phyloP scores from a whole-genome alignment of 306 rosid species.

The Fragaria iinumae region DNA sequence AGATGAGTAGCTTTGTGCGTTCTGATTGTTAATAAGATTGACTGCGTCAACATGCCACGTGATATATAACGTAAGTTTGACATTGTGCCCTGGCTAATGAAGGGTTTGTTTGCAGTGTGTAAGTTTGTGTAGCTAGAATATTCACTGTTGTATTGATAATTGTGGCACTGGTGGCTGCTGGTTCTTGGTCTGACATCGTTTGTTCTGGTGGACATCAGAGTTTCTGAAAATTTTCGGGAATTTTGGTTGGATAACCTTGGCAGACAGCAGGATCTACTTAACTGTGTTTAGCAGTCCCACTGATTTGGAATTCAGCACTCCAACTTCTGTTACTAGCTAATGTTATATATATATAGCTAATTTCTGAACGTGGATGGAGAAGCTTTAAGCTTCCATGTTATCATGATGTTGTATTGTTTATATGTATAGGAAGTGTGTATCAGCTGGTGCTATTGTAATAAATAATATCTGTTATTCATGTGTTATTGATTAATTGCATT shows the following conservation, averaged over 20 bases:
- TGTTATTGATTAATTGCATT: constrained; percentile 27
- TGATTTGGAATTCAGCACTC: constrained; percentile 34
- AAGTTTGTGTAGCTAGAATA: constrained; percentile 64
- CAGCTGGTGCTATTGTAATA: constrained; percentile 31
- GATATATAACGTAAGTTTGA: constrained; percentile 43
- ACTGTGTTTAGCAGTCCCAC: constrained; percentile 47
- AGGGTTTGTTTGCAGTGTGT: constrained; percentile 44
- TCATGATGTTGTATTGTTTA: constrained; percentile 56
- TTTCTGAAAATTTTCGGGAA: constrained; percentile 27
- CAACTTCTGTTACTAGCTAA: constrained; percentile 49
- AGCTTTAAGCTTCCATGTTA: constrained; percentile 44
- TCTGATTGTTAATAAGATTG: constrained; percentile 62
- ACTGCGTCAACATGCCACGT: constrained; percentile 42
- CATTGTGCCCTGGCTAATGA: constrained; percentile 23
- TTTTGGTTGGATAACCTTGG: constrained; percentile 35
- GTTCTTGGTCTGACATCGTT: constrained; percentile 37
- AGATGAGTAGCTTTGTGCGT: constrained; percentile 78
- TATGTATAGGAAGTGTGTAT: constrained; percentile 41
- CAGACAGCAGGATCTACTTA: constrained; percentile 38
- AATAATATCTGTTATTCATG: neutral
- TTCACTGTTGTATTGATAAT: constrained; percentile 47
- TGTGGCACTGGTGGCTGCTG: constrained; percentile 50
- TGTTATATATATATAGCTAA: constrained; percentile 55
- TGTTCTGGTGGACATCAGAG: constrained; percentile 32
- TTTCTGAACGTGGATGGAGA: constrained; percentile 55